Conservation (phyloP, 257 asterid species). For the Verbena officinalis region DNA sequence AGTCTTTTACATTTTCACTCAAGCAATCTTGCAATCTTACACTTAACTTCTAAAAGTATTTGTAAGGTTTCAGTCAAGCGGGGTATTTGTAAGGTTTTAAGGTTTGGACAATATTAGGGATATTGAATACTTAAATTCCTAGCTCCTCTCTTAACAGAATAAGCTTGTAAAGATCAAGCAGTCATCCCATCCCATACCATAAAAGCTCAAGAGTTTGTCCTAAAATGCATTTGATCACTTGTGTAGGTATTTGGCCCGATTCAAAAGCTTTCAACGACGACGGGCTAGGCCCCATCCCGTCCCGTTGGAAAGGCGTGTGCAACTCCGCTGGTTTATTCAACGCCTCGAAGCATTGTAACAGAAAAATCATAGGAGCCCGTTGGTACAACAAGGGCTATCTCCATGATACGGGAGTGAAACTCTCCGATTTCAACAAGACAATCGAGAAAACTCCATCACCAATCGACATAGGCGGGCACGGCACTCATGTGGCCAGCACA, state of each 20-base stretch:
- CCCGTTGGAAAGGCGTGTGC: conserved; percentile 29
- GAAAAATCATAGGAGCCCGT: conserved; percentile 20
- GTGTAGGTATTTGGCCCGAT: conserved; percentile 8
- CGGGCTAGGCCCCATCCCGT: conserved; percentile 26
- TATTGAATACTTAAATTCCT: too few relatives aligned
- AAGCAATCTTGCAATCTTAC: too few relatives aligned
- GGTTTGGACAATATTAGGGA: too few relatives aligned
- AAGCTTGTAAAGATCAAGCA: too few relatives aligned
- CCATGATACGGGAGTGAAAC: neutral
- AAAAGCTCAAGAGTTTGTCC: neutral
- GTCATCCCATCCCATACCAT: too few relatives aligned
- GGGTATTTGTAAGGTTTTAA: too few relatives aligned
- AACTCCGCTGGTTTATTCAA: conserved; percentile 5
- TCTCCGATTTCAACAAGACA: conserved; percentile 1
- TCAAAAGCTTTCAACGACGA: conserved; percentile 25
- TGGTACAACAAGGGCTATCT: conserved; percentile 17
- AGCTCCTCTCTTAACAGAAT: too few relatives aligned
- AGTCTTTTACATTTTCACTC: too few relatives aligned
- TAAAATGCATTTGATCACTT: neutral
- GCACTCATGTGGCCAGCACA: conserved; percentile 38
- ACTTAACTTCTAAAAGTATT: too few relatives aligned
- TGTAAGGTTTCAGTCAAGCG: too few relatives aligned
- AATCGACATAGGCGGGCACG: conserved; percentile 27
- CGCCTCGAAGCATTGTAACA: conserved; percentile 18
- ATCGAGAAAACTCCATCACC: conserved; percentile 9